Base-by-base conservation (phyloP, 2,329 filamentous ascomycete species). In the Zymoseptoria passerinii region DNA sequence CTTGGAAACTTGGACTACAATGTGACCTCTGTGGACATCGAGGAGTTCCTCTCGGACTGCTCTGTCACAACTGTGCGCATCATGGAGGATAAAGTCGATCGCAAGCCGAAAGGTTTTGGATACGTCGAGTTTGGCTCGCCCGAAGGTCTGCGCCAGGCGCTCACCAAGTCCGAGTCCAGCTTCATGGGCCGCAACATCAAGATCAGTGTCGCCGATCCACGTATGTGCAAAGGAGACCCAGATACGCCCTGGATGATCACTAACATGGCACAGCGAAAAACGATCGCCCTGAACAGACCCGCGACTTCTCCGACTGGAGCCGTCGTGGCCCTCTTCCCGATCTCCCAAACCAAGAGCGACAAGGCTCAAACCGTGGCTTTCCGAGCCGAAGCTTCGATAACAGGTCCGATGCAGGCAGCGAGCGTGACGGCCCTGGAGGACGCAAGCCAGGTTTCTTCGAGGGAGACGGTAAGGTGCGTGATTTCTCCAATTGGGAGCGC, bases 1-100 rank as follows among this genome's bases (percentile, higher is more conserved):
- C 82, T 99, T 61, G 94, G 94, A 70, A 99, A 99, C 73, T 83
- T 99, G 61, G 94, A 92, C 53, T 99, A 96, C 76, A 92, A 99
- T 73, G 89, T 92, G 57, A 94, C 89, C 56, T 83, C 84, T 64
- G 88, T 86, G 66, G 88, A 92, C 69, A 87, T 99, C 63, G 85
- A 82, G 67, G 88, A 91, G 55, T 94, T 97, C 72, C 95, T 99
- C 72, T 78, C 81, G 55, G 89, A 82, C 58, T 96, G 92, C 74
- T 83, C 90, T 64, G 87, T 96, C 67, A 88, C 88, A 65, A 96
- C 85, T 72, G 90, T 99, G 65, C 89, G 94, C 70, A 91, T 99
- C 69, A 95, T 99, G 64, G 92, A 96, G 78, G 95, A 99, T 76
- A 94, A 92, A 72, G 82, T 96, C 74, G 88, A 94, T 72, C 85